phyloP scores from a whole-genome alignment of 1,284 basidiomycete genomes.

The Coniferiporia sulphurascens region DNA sequence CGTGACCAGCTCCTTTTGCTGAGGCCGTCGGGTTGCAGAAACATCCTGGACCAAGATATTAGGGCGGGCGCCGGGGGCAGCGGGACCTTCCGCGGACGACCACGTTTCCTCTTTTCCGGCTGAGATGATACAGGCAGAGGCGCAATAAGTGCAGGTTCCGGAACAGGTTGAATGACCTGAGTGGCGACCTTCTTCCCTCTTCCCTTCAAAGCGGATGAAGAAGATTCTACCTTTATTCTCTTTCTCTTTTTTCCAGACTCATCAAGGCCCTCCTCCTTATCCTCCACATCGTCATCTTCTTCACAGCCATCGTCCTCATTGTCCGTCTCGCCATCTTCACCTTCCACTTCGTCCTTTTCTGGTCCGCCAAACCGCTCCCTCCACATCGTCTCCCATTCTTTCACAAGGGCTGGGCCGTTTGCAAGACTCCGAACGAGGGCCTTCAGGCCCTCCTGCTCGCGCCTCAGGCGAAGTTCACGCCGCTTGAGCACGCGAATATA shows the following conservation, averaged over 20 bases:
- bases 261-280: conserved; percentile 50
- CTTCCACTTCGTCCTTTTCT: conserved; percentile 63
- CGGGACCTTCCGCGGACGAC: conserved; percentile 58
- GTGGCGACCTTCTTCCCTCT: conserved; percentile 28
- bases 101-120: conserved; percentile 77
- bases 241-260: conserved; percentile 33
- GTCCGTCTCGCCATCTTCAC: conserved; percentile 39
- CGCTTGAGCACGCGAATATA: conserved; percentile 76
- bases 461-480: conserved; percentile 60
- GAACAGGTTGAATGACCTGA: conserved; percentile 17
- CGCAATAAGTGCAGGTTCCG: conserved; percentile 5
- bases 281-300: conserved; percentile 52
- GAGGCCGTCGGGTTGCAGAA: conserved; percentile 22
- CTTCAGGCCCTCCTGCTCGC: conserved; percentile 68
- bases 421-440: conserved; percentile 61
- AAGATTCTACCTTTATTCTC: conserved; percentile 29
- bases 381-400: conserved; percentile 76
- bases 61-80: conserved; percentile 21
- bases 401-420: conserved; percentile 65
- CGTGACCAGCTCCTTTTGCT: not conserved
- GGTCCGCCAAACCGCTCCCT: conserved; percentile 62
- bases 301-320: conserved; percentile 50
- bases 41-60: not conserved
- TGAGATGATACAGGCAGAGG: conserved; percentile 23
- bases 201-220: conserved; percentile 23